These are phyloP conservation scores for Phytopythium montanum DNA, from an alignment of 352 stramenopile genomes.

Conservation along the genomic window DNA sequence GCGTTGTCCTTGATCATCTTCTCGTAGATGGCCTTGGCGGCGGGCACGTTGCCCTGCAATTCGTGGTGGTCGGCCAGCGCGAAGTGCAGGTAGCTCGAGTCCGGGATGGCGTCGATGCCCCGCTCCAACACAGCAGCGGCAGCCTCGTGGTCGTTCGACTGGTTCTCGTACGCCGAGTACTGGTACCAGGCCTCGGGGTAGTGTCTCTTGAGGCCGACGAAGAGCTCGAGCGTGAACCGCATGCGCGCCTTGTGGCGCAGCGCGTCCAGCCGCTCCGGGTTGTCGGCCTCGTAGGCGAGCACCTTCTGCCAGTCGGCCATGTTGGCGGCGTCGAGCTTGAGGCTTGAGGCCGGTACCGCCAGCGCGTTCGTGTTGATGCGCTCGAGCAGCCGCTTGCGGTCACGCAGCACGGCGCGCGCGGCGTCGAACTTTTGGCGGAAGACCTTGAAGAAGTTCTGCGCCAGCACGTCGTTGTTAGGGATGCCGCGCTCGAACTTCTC, in stretches of 20 bases:
- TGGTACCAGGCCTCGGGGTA: slow-evolving; percentile 86
- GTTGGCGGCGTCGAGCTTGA: slow-evolving; percentile 28
- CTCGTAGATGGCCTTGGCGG: slow-evolving; percentile 81
- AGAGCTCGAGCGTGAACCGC: slow-evolving; percentile 81
- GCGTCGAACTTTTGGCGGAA: slow-evolving; percentile 84
- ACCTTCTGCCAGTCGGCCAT: slow-evolving; percentile 83
- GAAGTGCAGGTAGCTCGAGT: slow-evolving; percentile 81
- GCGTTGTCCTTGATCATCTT: slow-evolving; percentile 68
- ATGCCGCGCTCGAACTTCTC: slow-evolving; percentile 87
- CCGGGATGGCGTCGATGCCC: slow-evolving; percentile 67
- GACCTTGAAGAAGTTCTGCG: slow-evolving; percentile 88
- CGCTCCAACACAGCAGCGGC: slow-evolving; percentile 66
- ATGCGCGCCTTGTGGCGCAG: slow-evolving; percentile 76
- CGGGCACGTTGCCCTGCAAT: slow-evolving; percentile 51
- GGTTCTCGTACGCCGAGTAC: slow-evolving; percentile 79
- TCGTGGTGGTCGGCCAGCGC: slow-evolving; percentile 81
- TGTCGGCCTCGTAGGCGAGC: slow-evolving; percentile 68
- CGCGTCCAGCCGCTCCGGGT: slow-evolving; percentile 78
- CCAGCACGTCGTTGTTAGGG: slow-evolving; percentile 84
- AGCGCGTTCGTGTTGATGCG: slow-evolving; percentile 69
- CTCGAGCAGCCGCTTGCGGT: slow-evolving; percentile 85
- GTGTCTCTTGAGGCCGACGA: slow-evolving; percentile 73
- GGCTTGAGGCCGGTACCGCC: slow-evolving; percentile 38
- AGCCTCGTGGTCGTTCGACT: slow-evolving; percentile 67
- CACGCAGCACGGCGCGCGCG: slow-evolving; percentile 66